phyloP scores from a whole-genome alignment of 805 yeast genomes.

The Wickerhamia fluorescens region DNA sequence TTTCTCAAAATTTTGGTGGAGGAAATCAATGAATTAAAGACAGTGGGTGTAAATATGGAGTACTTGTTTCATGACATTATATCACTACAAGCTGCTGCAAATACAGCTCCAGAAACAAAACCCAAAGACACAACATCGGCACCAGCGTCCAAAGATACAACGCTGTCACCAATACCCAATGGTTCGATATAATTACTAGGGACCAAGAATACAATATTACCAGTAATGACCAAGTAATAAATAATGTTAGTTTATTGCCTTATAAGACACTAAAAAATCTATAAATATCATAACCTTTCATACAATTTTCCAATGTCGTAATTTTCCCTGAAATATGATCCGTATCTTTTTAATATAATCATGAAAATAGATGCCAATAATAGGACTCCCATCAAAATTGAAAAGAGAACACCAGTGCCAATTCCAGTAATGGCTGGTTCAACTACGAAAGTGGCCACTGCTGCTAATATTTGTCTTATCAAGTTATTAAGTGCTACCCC shows the following conservation, averaged over 20 bases:
- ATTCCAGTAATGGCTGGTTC: constrained; percentile 64
- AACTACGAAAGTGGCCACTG: constrained; percentile 66
- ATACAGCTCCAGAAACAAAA: no score
- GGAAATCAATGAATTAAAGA: constrained; percentile 57
- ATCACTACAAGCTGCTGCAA: constrained; percentile 4
- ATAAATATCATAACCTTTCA: no score
- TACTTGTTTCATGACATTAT: constrained; percentile 48
- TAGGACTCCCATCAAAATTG: constrained; percentile 58
- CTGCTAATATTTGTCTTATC: constrained; percentile 66
- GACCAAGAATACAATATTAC: no score
- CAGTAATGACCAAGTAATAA: no score
- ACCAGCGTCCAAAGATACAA: no score
- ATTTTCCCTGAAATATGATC: constrained; percentile 57
- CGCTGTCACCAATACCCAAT: no score
- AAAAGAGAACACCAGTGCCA: constrained; percentile 64
- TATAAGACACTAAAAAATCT: no score
- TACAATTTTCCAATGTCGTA: constrained; percentile 54
- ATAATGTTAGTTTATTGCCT: not conserved
- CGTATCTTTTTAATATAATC: constrained; percentile 43
- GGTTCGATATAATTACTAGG: no score
- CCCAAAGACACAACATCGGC: no score
- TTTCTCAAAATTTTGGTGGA: constrained; percentile 48
- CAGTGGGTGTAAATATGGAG: constrained; percentile 67
- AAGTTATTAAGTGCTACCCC: constrained; percentile 82
- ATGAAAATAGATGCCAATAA: constrained; percentile 36